These are phyloP conservation scores for Austroboletus eburneus DNA, from an alignment of 768 basidiomycete genomes.

Conservation along the genomic window DNA sequence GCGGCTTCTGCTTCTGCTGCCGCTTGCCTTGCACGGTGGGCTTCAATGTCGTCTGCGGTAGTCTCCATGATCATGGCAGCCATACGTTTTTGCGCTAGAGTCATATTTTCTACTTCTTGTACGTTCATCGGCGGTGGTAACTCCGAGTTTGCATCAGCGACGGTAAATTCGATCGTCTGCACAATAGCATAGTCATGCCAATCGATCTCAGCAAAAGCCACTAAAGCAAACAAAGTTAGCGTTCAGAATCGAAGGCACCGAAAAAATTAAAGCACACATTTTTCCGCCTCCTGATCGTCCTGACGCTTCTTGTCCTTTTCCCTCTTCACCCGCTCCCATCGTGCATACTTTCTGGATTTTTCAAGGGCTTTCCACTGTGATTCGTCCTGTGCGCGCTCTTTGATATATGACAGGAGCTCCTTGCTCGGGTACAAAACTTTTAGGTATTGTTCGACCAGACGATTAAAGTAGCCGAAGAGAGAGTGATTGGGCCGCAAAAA, in stretches of 20 bases:
- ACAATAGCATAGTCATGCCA: constrained; percentile 99
- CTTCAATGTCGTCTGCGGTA: constrained; percentile 81
- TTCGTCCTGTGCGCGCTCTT: constrained; percentile 57
- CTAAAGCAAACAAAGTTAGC: constrained; percentile 34
- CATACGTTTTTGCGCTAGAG: constrained; percentile 95
- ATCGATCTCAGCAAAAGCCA: constrained; percentile 95
- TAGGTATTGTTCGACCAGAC: constrained; percentile 93
- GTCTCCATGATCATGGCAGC: constrained; percentile 98
- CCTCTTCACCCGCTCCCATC: constrained; percentile 82
- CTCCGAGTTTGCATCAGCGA: constrained; percentile 84
- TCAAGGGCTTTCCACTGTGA: constrained; percentile 79
- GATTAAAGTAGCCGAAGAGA: constrained; percentile 94
- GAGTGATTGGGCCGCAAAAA: constrained; percentile 95
- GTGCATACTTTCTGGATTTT: constrained; percentile 70
- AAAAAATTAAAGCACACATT: constrained; percentile 48
- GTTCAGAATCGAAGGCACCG: neutral
- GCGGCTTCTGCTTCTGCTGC: constrained; percentile 84
- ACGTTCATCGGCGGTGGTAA: constrained; percentile 96
- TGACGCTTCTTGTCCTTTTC: constrained; percentile 83
- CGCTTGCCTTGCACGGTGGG: constrained; percentile 74
- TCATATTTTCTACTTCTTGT: constrained; percentile 94
- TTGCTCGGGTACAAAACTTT: constrained; percentile 83
- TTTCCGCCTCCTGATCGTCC: constrained; percentile 91
- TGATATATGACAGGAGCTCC: constrained; percentile 70
- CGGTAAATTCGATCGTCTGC: constrained; percentile 96